A percentile compares a stretch with the other conserved stretches of the same genome.
Conservation (phyloP, 176 grass and related monocot species). For the Pharus latifolius region DNA sequence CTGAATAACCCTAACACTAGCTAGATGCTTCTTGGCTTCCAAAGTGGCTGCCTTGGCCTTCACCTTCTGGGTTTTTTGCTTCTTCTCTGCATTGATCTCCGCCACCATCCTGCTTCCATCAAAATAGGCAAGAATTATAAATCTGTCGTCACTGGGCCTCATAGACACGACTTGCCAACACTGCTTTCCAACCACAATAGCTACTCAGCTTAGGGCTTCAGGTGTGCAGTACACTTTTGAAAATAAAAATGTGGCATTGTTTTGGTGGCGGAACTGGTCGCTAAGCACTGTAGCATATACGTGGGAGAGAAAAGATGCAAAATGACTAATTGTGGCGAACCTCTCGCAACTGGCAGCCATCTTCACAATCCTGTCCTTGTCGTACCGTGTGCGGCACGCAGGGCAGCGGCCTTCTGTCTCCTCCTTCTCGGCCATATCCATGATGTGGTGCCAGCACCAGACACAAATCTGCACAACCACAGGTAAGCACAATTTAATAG, state of each 20-base stretch:
- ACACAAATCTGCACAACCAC: constrained; percentile 93
- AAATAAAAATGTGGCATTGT: too few relatives aligned
- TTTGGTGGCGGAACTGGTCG: neutral
- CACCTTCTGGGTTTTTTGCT: constrained; percentile 69
- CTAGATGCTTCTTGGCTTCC: constrained; percentile 90
- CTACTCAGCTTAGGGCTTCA: too few relatives aligned
- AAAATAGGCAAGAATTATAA: neutral
- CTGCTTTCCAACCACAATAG: too few relatives aligned
- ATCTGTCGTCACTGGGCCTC: too few relatives aligned
- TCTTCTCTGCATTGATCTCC: constrained; percentile 74
- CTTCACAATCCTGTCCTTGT: constrained; percentile 92
- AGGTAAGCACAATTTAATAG: too few relatives aligned
- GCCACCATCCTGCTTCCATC: constrained; percentile 45
- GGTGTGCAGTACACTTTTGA: too few relatives aligned
- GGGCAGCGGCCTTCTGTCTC: constrained; percentile 87
- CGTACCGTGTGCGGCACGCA: constrained; percentile 71
- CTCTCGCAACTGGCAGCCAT: constrained; percentile 81
- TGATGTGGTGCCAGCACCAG: constrained; percentile 99
- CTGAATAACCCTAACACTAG: constrained; percentile 86
- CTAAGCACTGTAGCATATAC: neutral
- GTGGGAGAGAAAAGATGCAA: neutral
- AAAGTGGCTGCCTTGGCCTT: constrained; percentile 46
- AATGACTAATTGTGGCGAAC: constrained; percentile 4
- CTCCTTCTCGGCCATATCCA: constrained; percentile 95
- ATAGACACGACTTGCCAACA: too few relatives aligned